phyloP scores from a whole-genome alignment of 331 rosid genomes.

The Phaseolus coccineus region DNA sequence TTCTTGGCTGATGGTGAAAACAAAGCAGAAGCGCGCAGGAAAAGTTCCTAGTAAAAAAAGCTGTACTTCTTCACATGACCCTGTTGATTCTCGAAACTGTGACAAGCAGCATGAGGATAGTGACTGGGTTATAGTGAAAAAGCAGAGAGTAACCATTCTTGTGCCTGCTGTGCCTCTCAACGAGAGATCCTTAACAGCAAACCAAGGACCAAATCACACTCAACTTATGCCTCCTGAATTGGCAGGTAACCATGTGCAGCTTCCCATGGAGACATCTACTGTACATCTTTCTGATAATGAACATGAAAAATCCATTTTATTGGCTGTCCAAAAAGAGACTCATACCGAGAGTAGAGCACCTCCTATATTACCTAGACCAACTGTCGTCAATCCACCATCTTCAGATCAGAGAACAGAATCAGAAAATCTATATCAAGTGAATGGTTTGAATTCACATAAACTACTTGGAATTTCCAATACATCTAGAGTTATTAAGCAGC shows the following conservation, averaged over 20 bases:
- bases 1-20: constrained; percentile 64
- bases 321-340: constrained; percentile 45
- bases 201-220: constrained; percentile 55
- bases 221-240: constrained; percentile 52
- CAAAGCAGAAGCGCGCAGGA: constrained; percentile 61
- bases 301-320: constrained; percentile 45
- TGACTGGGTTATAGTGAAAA: constrained; percentile 88
- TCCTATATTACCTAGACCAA: constrained; percentile 41
- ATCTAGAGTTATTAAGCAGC: constrained; percentile 55
- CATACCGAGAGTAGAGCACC: constrained; percentile 48
- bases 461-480: constrained; percentile 56
- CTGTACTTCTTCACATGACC: constrained; percentile 45
- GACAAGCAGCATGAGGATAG: constrained; percentile 52
- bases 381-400: constrained; percentile 47
- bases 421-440: constrained; percentile 49
- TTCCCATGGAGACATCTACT: constrained; percentile 47
- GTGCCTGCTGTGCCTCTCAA: constrained; percentile 67
- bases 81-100: constrained; percentile 44
- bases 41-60: constrained; percentile 46
- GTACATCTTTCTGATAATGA: constrained; percentile 48
- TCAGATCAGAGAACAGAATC: constrained; percentile 45
- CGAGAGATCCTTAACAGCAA: constrained; percentile 44
- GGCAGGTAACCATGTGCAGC: constrained; percentile 35
- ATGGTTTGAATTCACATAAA: constrained; percentile 46
- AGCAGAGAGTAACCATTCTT: constrained; percentile 77